Evolutionary conservation across 768 basidiomycete genomes (phyloP), one percentile per base, ranked within the genome.

Genomic region (Leucosporidium scottii): DNA sequence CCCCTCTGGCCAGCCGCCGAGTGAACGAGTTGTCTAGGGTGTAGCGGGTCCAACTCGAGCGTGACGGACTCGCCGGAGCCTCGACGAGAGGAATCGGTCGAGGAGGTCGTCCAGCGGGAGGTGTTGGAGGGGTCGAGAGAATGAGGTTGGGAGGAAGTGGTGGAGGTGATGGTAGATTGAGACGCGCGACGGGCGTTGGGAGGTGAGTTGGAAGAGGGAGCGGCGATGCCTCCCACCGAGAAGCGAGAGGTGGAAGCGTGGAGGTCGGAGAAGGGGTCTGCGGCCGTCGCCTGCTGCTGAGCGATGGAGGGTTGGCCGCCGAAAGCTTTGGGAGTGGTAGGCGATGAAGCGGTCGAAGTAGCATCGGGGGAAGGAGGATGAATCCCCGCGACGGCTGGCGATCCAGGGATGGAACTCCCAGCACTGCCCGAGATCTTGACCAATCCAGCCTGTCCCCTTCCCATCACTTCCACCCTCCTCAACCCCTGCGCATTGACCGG

Each of bases 401-500:
- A 30, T 31, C n/a, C 25, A 54, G 58, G 28, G 1, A 31, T n/a
- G n/a, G n/a, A 8, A 3, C 28, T 31, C 27, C 59, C 60, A 3
- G 5, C 23, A 9, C 27, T 48, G 3, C 59, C 59, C 21, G 47
- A 25, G 9, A 69, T 47, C 51, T 64, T 50, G 48, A 70, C 65
- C 23, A 70, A 55, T 0, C 57, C 65, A 1, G 69, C 69, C 31
- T 73, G 68, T 2, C 63, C 71, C 18, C 61, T 28, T 47, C 68
- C 44, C 31, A 59, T 34, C 44, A 73, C 55, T 49, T 73, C 71
- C 59, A 73, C 71, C 5, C 71, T 59, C 4, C 66, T 59, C 23
- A 69, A 51, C 2, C 71, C 71, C 5, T 64, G 49, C 9, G 59
- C 60, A 28, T 61, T 60, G 44, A 72, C 67, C 49, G 74, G 74